Evolutionary conservation across 768 basidiomycete species (phyloP).

Genomic region (Boletus vinaceobasis): DNA sequence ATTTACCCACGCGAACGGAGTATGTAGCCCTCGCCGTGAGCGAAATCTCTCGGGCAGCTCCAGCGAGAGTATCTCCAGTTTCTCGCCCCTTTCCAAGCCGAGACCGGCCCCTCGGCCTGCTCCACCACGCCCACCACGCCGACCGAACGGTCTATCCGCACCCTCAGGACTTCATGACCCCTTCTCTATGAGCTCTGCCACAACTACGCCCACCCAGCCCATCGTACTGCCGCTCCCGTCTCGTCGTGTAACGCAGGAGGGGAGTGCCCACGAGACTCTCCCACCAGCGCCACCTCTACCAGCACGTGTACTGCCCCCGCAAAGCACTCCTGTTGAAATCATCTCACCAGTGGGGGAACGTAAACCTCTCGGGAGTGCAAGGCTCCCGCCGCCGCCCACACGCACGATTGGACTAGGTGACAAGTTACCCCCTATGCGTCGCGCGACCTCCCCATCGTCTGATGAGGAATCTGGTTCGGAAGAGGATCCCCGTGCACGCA

Average conservation of each 20-base stretch:
- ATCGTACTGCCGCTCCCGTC: conserved; percentile 43
- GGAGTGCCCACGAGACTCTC: not conserved
- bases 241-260: conserved; percentile 17
- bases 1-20: not conserved
- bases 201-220: conserved; percentile 14
- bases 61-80: conserved; percentile 13
- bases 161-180: not conserved
- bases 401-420: conserved; percentile 68
- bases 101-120: conserved; percentile 23
- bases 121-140: conserved; percentile 23
- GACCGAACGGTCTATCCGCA: conserved; percentile 2
- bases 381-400: conserved; percentile 70
- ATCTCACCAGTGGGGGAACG: conserved; percentile 24
- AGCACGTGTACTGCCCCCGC: conserved; percentile 27
- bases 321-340: conserved; percentile 14
- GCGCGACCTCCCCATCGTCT: conserved; percentile 39
- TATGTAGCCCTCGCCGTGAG: not conserved
- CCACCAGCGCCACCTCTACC: conserved; percentile 33
- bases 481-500: conserved; percentile 47
- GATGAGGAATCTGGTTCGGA: conserved; percentile 60
- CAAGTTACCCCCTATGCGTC: conserved; percentile 63
- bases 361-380: conserved; percentile 28
- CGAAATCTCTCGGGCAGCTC: conserved; percentile 23
- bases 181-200: not conserved
- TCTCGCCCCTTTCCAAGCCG: conserved; percentile 13